Base-by-base conservation (phyloP, 2,329 filamentous ascomycete genomes). In the Eutypa lata region DNA sequence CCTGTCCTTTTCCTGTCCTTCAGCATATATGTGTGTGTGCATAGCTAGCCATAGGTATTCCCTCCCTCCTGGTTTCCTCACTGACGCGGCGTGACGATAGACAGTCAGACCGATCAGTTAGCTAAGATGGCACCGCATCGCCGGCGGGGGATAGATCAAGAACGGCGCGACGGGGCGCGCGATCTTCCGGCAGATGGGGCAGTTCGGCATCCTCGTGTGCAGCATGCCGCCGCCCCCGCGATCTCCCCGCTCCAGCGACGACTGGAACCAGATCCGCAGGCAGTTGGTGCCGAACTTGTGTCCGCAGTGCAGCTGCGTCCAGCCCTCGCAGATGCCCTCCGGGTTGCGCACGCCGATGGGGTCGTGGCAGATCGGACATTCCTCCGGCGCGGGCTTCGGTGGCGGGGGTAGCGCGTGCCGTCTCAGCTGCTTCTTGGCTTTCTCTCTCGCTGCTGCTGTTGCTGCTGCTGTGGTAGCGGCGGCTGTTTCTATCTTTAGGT, bases 311-410 rank as follows among this genome's bases (percentile, higher is more conserved):
- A 77, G 61, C 24, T 60, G 55, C 18, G 70, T 69, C 74, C 73
- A 76, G 3, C 63, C 54, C 58, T 77, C 75, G 28, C 64, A 49
- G 50, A 68, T 61, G 55, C 69, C 71, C 50, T 75, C 72, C 4
- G 68, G 65, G 31, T 67, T 74, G 18, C 53, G 51, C 13, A 65
- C 49, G 50, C 73, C 73, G 35, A 76, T 67, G 4, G 67, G 62
- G 51, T 76, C 71, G 52, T 74, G 71, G 58, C 75, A 77, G 57
- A 77, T 77, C 45, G 71, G 68, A 50, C 75, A 77, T 42, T 66
- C 64, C 48, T 69, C 67, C 7, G 47, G 50, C n/a, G 59, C 60
- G 1, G 53, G 65, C 51, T 28, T 40, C 10, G 57, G 55, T 49
- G 44, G 44, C 45, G 50, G 57, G 52, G 51, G 54, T 49, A 47